Percentiles rank a stretch among this genome's conserved stretches.
Conservation (phyloP, 2,329 filamentous ascomycete species). For the Botrytis deweyae region DNA sequence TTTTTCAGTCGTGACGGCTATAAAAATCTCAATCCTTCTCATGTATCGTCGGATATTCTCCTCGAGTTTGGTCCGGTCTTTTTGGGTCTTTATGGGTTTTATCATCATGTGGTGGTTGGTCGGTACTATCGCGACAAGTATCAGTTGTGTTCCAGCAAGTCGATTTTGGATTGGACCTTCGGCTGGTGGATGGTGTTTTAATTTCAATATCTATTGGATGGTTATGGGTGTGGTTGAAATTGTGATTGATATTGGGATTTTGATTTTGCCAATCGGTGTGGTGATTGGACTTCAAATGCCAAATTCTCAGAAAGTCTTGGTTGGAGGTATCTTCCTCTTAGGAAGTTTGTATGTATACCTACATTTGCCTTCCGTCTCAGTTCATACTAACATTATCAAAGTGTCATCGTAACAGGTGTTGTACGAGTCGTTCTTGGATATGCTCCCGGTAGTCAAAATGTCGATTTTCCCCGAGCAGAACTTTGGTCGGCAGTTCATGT, state of each 20-base stretch:
- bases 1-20: conserved; percentile 17
- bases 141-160: conserved; percentile 15
- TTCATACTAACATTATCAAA: conserved; percentile 8
- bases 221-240: conserved; percentile 16
- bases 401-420: conserved; percentile 24
- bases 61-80: background rate
- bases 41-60: conserved; percentile 21
- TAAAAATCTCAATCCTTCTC: conserved; percentile 19
- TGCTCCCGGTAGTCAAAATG: conserved; percentile 23
- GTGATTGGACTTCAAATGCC: conserved; percentile 15
- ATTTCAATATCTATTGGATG: conserved; percentile 22
- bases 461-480: conserved; percentile 23
- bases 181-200: conserved; percentile 17
- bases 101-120: conserved; percentile 3
- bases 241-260: conserved; percentile 13
- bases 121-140: conserved; percentile 3
- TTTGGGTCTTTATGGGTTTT: background rate
- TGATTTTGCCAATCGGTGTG: conserved; percentile 14
- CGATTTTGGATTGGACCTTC: conserved; percentile 17
- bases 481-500: conserved; percentile 25
- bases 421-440: conserved; percentile 24
- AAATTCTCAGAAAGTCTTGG: conserved; percentile 15
- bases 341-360: conserved; percentile 19
- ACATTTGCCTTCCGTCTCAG: background rate
- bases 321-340: conserved; percentile 15